Conservation (phyloP, 108 stramenopile species). For the Pinguiococcus pyrenoidosus region DNA sequence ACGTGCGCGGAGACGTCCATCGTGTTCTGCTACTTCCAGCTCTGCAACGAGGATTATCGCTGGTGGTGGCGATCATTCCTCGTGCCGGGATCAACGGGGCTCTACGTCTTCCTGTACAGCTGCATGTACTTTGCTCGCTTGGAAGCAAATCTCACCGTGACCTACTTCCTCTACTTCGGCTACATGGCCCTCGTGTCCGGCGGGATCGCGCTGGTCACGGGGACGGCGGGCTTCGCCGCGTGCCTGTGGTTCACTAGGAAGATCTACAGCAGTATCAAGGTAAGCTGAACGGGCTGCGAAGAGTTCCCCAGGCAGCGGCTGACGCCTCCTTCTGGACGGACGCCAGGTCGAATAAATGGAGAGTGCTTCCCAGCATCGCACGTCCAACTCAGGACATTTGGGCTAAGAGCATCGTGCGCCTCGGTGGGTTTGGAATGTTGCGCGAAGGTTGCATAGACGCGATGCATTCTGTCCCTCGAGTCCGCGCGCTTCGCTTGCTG, state of each 20-base stretch:
- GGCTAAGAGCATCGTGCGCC: too few relatives aligned
- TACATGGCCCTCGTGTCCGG: constrained; percentile 86
- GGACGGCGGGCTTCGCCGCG: constrained; percentile 71
- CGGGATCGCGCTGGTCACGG: constrained; percentile 82
- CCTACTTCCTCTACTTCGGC: constrained; percentile 92
- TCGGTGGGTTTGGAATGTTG: too few relatives aligned
- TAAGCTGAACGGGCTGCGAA: constrained; percentile 26
- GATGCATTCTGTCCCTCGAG: too few relatives aligned
- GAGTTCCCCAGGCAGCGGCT: too few relatives aligned
- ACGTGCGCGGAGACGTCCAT: constrained; percentile 92
- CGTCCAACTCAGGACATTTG: too few relatives aligned
- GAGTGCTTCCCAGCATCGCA: too few relatives aligned
- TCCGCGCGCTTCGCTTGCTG: too few relatives aligned
- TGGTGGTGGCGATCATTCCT: constrained; percentile 99
- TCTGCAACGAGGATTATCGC: constrained; percentile 92
- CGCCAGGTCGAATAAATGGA: too few relatives aligned
- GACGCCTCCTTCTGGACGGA: too few relatives aligned
- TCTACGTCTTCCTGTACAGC: constrained; percentile 83
- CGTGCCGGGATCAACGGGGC: constrained; percentile 76
- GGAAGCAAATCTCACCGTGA: constrained; percentile 64
- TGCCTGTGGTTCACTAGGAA: constrained; percentile 84
- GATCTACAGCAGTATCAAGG: constrained; percentile 90
- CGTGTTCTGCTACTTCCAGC: constrained; percentile 94
- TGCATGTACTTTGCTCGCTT: constrained; percentile 77
- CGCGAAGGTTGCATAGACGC: too few relatives aligned